Evolutionary conservation across 306 rosid species (phyloP).

Genomic region (Cucurbita ficifolia): DNA sequence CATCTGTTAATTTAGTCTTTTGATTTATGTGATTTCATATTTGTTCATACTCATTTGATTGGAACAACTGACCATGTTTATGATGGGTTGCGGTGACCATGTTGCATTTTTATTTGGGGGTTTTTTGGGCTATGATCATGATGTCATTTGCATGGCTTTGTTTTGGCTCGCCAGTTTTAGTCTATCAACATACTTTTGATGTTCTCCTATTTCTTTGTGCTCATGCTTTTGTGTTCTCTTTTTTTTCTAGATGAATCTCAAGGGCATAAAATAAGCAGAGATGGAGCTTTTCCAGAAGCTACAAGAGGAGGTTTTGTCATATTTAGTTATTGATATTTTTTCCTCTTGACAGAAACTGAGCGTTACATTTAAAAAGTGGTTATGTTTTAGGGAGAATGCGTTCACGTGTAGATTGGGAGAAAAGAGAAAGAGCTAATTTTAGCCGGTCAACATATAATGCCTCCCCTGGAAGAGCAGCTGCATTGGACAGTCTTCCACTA

Average conservation of each 20-base stretch:
- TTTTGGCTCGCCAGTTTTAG: not conserved
- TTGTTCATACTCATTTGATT: not conserved
- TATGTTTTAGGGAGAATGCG: slow-evolving; percentile 53
- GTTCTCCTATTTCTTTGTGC: slow-evolving; percentile 1
- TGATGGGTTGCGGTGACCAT: not conserved
- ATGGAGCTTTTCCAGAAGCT: slow-evolving; percentile 42
- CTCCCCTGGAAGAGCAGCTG: slow-evolving; percentile 38
- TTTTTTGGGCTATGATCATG: not conserved
- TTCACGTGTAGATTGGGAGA: slow-evolving; percentile 62
- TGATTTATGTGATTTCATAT: not conserved
- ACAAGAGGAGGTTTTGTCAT: slow-evolving; percentile 53
- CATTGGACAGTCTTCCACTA: slow-evolving; percentile 32
- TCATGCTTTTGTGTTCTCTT: not conserved
- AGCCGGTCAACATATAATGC: slow-evolving; percentile 45
- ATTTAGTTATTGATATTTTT: slow-evolving; percentile 11
- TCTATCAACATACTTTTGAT: not conserved
- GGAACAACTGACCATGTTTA: not conserved
- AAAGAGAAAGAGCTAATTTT: slow-evolving; percentile 52
- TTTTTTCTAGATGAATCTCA: slow-evolving; percentile 43
- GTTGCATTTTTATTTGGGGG: not conserved
- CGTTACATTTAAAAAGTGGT: not conserved
- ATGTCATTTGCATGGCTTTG: not conserved
- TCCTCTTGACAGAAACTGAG: slow-evolving; percentile 2
- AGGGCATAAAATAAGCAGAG: slow-evolving; percentile 50
- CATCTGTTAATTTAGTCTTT: not conserved